Percentiles rank a stretch among this genome's conserved stretches.
These are phyloP conservation scores for Colletotrichum costaricense DNA, from an alignment of 2,329 filamentous ascomycete genomes.

Conservation along the genomic window DNA sequence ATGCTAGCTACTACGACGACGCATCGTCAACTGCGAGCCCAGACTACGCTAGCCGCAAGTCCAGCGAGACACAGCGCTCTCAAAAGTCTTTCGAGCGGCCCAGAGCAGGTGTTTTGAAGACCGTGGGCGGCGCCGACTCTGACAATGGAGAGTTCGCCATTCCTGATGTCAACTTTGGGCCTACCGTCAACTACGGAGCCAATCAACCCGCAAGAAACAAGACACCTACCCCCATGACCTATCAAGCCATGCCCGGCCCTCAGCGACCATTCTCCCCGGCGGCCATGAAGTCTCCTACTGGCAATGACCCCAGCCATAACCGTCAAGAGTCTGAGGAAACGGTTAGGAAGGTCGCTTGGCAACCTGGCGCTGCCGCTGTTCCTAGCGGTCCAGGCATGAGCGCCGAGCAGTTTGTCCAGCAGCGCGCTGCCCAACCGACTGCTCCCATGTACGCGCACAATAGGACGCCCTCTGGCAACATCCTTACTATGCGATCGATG, in stretches of 20 bases:
- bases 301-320: conserved; percentile 48
- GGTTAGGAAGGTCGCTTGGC: conserved; percentile 80
- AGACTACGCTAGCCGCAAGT: conserved; percentile 79
- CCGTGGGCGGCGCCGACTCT: conserved; percentile 69
- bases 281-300: conserved; percentile 32
- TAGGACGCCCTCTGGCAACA: conserved; percentile 66
- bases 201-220: conserved; percentile 46
- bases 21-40: conserved; percentile 74
- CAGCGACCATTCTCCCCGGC: conserved; percentile 48
- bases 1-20: conserved; percentile 69
- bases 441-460: conserved; percentile 39
- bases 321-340: conserved; percentile 65
- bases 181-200: conserved; percentile 75
- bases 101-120: conserved; percentile 83
- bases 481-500: conserved; percentile 50
- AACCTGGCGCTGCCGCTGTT: conserved; percentile 71
- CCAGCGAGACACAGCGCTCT: conserved; percentile 52
- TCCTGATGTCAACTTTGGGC: conserved; percentile 86
- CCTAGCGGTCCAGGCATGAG: conserved; percentile 65
- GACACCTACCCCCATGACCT: conserved; percentile 41
- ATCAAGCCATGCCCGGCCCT: conserved; percentile 36
- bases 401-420: conserved; percentile 86
- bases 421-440: conserved; percentile 70
- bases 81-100: conserved; percentile 71
- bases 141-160: conserved; percentile 61